Conservation (phyloP, 371 early-diverging fungal genomes). For the Haplosporangium sp. region DNA sequence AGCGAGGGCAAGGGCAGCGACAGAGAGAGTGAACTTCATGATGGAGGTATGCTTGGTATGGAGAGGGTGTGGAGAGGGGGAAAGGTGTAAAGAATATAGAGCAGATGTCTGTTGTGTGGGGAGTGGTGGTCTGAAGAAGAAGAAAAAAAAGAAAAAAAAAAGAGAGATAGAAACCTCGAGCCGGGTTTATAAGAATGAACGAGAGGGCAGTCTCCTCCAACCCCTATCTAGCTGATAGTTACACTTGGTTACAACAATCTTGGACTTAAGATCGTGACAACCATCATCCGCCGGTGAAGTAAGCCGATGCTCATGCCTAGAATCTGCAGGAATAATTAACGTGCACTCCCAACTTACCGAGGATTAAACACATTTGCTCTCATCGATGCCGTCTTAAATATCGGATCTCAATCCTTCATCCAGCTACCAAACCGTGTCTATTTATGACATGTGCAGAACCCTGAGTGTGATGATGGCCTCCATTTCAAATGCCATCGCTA, state of each 20-base stretch:
- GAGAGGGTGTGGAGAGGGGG: not conserved
- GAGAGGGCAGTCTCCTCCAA: too few species aligned
- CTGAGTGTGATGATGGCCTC: too few species aligned
- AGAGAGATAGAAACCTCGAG: too few species aligned
- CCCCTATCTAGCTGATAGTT: too few species aligned
- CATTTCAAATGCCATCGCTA: too few species aligned
- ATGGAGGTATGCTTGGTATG: not conserved
- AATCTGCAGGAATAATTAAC: not conserved
- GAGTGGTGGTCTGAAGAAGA: slow-evolving; percentile 22
- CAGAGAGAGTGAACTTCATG: slow-evolving; percentile 40
- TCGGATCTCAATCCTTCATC: too few species aligned
- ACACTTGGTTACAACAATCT: not conserved
- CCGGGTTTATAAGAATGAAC: too few species aligned
- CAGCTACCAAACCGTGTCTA: too few species aligned
- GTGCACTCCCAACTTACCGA: slow-evolving; percentile 10
- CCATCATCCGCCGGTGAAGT: not conserved
- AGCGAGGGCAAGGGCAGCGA: slow-evolving; percentile 32
- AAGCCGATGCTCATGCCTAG: slow-evolving; percentile 6
- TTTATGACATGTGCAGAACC: too few species aligned
- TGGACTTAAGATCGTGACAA: too few species aligned
- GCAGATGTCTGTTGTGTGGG: slow-evolving; percentile 14
- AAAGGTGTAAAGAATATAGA: not conserved
- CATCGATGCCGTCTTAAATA: not conserved
- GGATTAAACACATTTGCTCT: not conserved
- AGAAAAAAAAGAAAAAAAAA: slow-evolving; percentile 7